phyloP scores from a whole-genome alignment of 73 alveolate species.

The Chromera velia region DNA sequence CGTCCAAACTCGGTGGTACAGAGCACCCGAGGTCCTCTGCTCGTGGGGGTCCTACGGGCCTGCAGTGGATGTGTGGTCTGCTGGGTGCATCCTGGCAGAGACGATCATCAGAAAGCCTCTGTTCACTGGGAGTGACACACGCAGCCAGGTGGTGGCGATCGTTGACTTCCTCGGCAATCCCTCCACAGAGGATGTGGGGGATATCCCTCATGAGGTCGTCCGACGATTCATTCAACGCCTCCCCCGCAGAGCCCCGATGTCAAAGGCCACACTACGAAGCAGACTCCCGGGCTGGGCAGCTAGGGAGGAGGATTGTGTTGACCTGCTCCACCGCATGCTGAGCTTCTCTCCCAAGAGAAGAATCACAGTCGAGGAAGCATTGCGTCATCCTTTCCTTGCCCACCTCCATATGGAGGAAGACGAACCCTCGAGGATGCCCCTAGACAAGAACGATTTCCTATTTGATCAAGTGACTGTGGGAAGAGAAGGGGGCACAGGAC shows the following conservation, averaged over 20 bases:
- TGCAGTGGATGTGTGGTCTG: conserved; percentile 18
- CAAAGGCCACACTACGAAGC: background rate
- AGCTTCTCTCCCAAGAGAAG: conserved; percentile 51
- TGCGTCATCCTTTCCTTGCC: conserved; percentile 51
- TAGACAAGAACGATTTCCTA: too few relatives aligned
- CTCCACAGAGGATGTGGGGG: conserved; percentile 11
- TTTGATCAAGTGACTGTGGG: too few relatives aligned
- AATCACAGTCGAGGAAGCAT: conserved; percentile 48
- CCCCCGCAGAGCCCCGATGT: background rate
- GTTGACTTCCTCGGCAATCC: conserved; percentile 59
- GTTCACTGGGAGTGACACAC: conserved; percentile 57
- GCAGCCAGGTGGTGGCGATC: conserved; percentile 62
- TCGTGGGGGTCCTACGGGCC: background rate
- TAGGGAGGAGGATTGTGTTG: background rate
- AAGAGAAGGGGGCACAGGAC: too few relatives aligned
- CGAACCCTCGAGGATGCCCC: too few relatives aligned
- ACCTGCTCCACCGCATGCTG: conserved; percentile 24
- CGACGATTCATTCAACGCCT: conserved; percentile 23
- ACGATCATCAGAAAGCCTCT: conserved; percentile 38
- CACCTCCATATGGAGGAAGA: too few relatives aligned
- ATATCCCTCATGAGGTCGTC: conserved; percentile 42
- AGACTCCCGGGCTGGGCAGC: background rate
- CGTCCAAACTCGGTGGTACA: conserved; percentile 38
- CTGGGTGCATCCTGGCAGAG: conserved; percentile 49
- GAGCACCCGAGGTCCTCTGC: conserved; percentile 35